Evolutionary conservation across 108 stramenopile genomes (phyloP), one percentile per base, ranked within the genome.

Genomic region (Schizochytrium sp.): DNA sequence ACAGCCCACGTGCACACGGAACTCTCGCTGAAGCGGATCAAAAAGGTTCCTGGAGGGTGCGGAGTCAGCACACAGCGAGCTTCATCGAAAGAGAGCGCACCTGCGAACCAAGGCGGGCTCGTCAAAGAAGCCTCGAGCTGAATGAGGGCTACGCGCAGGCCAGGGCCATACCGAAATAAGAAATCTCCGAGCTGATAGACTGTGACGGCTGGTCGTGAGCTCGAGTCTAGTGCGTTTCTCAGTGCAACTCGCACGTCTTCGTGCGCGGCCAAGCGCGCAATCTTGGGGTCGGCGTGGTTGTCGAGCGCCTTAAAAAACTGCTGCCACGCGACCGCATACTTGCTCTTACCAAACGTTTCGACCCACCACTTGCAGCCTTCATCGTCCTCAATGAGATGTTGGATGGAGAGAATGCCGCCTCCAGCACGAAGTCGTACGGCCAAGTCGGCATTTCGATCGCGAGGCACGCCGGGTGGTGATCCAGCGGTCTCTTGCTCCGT

Each of bases 81-180:
- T 53, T 83, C 76, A 45, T 83, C 76, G 4, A 53, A 83, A 6
- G 76, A 53, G 23, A 83, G 76, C n/a, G 76, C 76, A 34, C 76
- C 76, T 8, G 76, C 76, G 48, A 83, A 83, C 76, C 76, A 83
- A 19, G 76, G 48, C n/a, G 76, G 19, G 76, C 76, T 83, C n/a
- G 14, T 16, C 25, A 53, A n/a, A 12, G 48, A 53, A 16, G 76
- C 76, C n/a, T 53, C 3, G 6, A 83, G 76, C 2, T 83, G 76
- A 1, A 83, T 34, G 25, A 83, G n/a, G 12, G 76, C 45, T 0
- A 53, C 51, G 10, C 76, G 76, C 28, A 83, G 12, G 4, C 76
- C 76, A 28, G 76, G 76, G n/a, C 76, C 76, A 34, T 53, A 83
- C 14, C 23, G n/a, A 83, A 53, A 83, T 0, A 83, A 23, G 51